Evolutionary conservation across 2,329 filamentous ascomycete species (phyloP).

Genomic region (Paraphaeosphaeria sporulosa): DNA sequence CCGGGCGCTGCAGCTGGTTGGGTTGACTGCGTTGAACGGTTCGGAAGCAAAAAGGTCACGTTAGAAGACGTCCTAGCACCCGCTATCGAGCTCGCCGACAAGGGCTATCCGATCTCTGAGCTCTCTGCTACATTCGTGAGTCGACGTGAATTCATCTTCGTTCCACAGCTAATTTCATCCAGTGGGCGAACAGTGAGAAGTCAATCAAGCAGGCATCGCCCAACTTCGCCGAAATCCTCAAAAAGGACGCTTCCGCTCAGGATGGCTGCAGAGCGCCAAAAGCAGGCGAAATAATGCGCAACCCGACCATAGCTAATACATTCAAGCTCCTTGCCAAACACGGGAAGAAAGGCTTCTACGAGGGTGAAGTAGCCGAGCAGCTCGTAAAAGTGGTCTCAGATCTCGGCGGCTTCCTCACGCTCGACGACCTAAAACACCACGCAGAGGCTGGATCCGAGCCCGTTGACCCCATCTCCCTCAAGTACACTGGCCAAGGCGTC

Average conservation of each 20-base stretch:
- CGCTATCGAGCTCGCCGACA: constrained; percentile 84
- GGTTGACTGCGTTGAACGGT: constrained; percentile 86
- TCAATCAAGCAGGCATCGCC: constrained; percentile 76
- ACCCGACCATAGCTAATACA: constrained; percentile 79
- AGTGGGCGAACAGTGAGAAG: constrained; percentile 74
- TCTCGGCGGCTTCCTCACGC: constrained; percentile 77
- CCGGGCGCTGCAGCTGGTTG: constrained; percentile 93
- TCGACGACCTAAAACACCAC: constrained; percentile 83
- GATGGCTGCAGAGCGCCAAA: constrained; percentile 77
- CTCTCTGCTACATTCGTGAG: constrained; percentile 73
- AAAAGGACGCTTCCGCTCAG: constrained; percentile 71
- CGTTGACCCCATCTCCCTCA: constrained; percentile 84
- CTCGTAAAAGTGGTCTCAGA: constrained; percentile 79
- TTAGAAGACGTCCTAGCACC: constrained; percentile 81
- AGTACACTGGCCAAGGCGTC: constrained; percentile 73
- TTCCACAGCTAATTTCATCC: too few relatives aligned
- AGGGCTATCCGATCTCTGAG: constrained; percentile 90
- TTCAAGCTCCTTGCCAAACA: constrained; percentile 80
- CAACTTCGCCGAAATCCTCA: constrained; percentile 87
- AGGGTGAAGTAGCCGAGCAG: constrained; percentile 80
- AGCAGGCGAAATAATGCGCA: constrained; percentile 88
- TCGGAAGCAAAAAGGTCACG: constrained; percentile 85
- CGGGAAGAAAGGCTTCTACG: constrained; percentile 91
- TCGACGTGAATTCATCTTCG: constrained; percentile 20
- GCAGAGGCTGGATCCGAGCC: constrained; percentile 75